These are phyloP conservation scores for Neurospora sp. DNA, from an alignment of 495 filamentous ascomycete species.

Conservation along the genomic window DNA sequence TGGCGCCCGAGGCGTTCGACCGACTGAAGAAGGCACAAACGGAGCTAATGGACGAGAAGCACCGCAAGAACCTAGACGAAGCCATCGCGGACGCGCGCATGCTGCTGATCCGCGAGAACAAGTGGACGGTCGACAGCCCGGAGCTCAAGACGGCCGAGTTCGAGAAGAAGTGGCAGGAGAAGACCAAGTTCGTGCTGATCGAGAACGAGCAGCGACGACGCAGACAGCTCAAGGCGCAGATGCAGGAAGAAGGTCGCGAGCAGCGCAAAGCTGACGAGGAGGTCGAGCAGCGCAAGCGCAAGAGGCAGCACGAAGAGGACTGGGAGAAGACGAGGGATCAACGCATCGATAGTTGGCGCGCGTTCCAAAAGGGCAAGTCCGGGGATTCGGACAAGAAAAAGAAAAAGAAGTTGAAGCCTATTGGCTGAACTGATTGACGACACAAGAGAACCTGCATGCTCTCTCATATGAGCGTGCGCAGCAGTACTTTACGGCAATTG, in stretches of 20 bases:
- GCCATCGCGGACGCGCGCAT: slow-evolving; percentile 92
- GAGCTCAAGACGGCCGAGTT: slow-evolving; percentile 80
- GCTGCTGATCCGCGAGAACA: slow-evolving; percentile 85
- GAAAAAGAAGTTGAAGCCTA: slow-evolving; percentile 71
- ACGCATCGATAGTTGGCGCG: slow-evolving; percentile 88
- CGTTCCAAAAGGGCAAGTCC: slow-evolving; percentile 67
- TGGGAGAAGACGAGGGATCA: slow-evolving; percentile 92
- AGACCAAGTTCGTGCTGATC: slow-evolving; percentile 83
- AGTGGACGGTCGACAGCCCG: slow-evolving; percentile 78
- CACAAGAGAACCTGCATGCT: not conserved
- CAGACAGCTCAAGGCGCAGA: slow-evolving; percentile 81
- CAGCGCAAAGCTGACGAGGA: slow-evolving; percentile 83
- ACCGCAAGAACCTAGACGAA: slow-evolving; percentile 77
- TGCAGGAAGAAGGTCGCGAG: slow-evolving; percentile 94
- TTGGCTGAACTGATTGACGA: slow-evolving; percentile 25
- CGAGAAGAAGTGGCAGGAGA: slow-evolving; percentile 73
- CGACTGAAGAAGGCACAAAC: slow-evolving; percentile 90
- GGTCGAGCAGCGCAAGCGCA: slow-evolving; percentile 74
- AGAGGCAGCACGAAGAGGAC: slow-evolving; percentile 81
- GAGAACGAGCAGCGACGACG: slow-evolving; percentile 82
- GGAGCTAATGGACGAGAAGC: slow-evolving; percentile 86
- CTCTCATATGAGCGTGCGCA: not conserved
- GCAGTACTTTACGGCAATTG: not conserved
- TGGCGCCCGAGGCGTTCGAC: slow-evolving; percentile 92
- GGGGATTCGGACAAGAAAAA: slow-evolving; percentile 75